A percentile compares a stretch with the other conserved stretches of the same genome.
These are phyloP conservation scores for Cordyceps cicadae DNA, from an alignment of 2,329 filamentous ascomycete genomes.

Conservation along the genomic window DNA sequence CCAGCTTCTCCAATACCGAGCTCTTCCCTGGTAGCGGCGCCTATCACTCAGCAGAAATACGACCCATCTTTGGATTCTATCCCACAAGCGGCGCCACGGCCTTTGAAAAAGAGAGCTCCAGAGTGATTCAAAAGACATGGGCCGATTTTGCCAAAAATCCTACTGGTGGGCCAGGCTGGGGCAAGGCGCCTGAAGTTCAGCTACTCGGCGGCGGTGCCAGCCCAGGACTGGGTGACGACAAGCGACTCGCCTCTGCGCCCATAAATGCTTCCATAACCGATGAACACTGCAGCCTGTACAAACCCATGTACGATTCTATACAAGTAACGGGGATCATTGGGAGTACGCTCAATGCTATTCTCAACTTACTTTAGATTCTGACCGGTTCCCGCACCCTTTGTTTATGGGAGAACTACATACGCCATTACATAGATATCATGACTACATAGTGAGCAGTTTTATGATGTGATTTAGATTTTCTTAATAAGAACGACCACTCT, in stretches of 20 bases:
- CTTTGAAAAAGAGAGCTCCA: conserved; percentile 16
- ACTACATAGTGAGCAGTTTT: no score
- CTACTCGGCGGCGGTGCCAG: conserved; percentile 19
- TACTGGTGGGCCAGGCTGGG: conserved; percentile 19
- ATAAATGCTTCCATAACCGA: conserved; percentile 12
- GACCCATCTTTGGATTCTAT: conserved; percentile 35
- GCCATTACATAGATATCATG: background rate
- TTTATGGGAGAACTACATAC: background rate
- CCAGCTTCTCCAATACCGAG: conserved; percentile 38
- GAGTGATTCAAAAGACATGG: conserved; percentile 22
- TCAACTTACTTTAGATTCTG: background rate
- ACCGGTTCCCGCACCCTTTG: background rate
- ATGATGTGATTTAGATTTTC: no score
- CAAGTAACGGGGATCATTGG: background rate
- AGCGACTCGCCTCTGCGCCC: background rate
- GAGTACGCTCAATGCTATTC: background rate
- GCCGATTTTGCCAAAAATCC: conserved; percentile 23
- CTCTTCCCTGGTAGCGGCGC: conserved; percentile 30
- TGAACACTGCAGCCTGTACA: conserved; percentile 10
- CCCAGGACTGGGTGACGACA: conserved; percentile 6
- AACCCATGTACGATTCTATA: background rate
- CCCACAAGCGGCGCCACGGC: conserved; percentile 13
- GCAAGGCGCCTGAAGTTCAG: conserved; percentile 15
- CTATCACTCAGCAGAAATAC: conserved; percentile 38
- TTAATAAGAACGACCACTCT: no score